Evolutionary conservation across 257 asterid species (phyloP).

Genomic region (Fraxinus anomala): DNA sequence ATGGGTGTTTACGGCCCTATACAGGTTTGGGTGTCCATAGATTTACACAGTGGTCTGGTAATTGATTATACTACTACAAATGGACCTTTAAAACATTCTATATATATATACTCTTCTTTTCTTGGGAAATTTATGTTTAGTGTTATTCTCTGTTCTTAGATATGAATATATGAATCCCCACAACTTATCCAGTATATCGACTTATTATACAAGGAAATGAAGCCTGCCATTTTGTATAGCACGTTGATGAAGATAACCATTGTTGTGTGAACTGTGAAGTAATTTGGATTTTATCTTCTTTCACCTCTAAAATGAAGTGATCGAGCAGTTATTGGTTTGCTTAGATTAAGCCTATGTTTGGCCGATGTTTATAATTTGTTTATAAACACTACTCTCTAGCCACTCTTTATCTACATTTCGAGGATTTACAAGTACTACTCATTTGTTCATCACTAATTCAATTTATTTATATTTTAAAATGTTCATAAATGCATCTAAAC

Average conservation of each 20-base stretch:
- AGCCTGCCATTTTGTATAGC: neutral
- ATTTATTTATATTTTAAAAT: no score
- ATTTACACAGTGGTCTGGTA: neutral
- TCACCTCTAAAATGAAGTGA: neutral
- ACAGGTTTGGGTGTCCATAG: neutral
- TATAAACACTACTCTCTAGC: no score
- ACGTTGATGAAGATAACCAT: neutral
- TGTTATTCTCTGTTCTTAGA: neutral
- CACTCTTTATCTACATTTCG: no score
- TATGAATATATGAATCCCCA: neutral
- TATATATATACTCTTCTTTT: neutral
- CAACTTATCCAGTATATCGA: neutral
- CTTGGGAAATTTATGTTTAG: neutral
- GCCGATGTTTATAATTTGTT: no score
- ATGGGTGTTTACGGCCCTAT: neutral
- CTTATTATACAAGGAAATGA: neutral
- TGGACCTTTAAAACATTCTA: neutral
- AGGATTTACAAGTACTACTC: no score
- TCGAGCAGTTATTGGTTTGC: no score
- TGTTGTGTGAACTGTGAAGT: neutral
- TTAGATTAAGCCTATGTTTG: no score
- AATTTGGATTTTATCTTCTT: neutral
- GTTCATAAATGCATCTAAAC: no score
- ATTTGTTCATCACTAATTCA: no score
- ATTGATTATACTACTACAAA: neutral